Evolutionary conservation across 768 basidiomycete species (phyloP), one percentile per base, ranked within the genome.

Genomic region (Termitomyces sp.): DNA sequence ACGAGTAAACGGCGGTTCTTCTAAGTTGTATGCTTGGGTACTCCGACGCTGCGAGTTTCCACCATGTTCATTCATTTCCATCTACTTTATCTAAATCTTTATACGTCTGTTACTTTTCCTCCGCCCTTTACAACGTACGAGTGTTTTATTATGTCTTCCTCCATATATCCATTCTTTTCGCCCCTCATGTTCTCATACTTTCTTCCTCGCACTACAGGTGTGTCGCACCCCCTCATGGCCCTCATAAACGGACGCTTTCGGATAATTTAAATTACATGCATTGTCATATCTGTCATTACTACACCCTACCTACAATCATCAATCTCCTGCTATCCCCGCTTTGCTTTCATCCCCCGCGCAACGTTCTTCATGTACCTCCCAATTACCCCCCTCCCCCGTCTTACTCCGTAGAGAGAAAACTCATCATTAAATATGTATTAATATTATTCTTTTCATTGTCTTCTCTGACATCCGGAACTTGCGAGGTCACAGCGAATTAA

Each of bases 1-100:
- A 65, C 70, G 36, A 71, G 72, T 60, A 92, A 88, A 76, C 81
- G 82, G 69, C 79, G 82, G 64, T 90, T 94, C 72, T 93, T 92
- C 67, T 90, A 77, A 59, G 37, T 32, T 43, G n/a, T 50, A 5
- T 42, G 8, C 22, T 10, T 10, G 29, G 46, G n/a, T 12, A 9
- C 58, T 42, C 46, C 54, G 34, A 50, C 39, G 41, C 32, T 46
- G 37, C 53, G 41, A 56, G 9, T 47, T 13, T 42, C 36, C 50
- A 37, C 29, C 31, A n/a, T 20, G 36, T 24, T 20, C 49, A 24
- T 29, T 46, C 48, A 39, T 43, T n/a, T n/a, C n/a, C n/a, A 14
- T 27, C 10, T 55, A 20, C 31, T 32, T 55, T 48, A 53, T 59
- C 49, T 62, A 51, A 54, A 42, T 37, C 16, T 57, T 48, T 56